phyloP scores from a whole-genome alignment of 179 eudicot genomes.

The Drosera spatulata region DNA sequence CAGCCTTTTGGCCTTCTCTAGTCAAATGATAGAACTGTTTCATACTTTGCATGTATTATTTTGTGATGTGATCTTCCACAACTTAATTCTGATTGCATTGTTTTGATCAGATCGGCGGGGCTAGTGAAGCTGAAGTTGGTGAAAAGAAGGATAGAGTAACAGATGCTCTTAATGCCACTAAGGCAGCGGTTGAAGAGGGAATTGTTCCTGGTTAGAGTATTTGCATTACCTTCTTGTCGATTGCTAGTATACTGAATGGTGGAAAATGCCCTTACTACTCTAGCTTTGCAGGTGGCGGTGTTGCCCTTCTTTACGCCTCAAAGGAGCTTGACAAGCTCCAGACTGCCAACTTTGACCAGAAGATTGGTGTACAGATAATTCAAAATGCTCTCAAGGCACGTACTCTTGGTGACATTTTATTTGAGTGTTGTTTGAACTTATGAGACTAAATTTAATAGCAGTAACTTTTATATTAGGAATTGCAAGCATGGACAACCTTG shows the following conservation, averaged over 20 bases:
- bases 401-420: neutral
- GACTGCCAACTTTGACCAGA: constrained; percentile 91
- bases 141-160: constrained; percentile 98
- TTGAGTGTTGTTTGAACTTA: too few relatives aligned
- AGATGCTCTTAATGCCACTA: constrained; percentile 92
- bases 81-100: too few relatives aligned
- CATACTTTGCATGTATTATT: too few relatives aligned
- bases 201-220: constrained; percentile 59
- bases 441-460: too few relatives aligned
- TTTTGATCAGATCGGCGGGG: constrained; percentile 72
- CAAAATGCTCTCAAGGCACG: constrained; percentile 79
- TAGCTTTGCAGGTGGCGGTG: constrained; percentile 71
- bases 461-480: too few relatives aligned
- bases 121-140: constrained; percentile 92
- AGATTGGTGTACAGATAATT: constrained; percentile 90
- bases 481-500: too few relatives aligned
- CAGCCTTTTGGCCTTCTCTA: too few relatives aligned
- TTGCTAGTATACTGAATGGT: neutral
- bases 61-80: too few relatives aligned
- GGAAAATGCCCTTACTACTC: neutral
- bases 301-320: constrained; percentile 89
- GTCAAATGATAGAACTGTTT: too few relatives aligned
- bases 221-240: neutral
- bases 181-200: constrained; percentile 98
- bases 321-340: constrained; percentile 66